A percentile compares a stretch with the other conserved stretches of the same genome.
Conservation (phyloP, 2,329 filamentous ascomycete species). For the Rhinocladiella mackenziei region DNA sequence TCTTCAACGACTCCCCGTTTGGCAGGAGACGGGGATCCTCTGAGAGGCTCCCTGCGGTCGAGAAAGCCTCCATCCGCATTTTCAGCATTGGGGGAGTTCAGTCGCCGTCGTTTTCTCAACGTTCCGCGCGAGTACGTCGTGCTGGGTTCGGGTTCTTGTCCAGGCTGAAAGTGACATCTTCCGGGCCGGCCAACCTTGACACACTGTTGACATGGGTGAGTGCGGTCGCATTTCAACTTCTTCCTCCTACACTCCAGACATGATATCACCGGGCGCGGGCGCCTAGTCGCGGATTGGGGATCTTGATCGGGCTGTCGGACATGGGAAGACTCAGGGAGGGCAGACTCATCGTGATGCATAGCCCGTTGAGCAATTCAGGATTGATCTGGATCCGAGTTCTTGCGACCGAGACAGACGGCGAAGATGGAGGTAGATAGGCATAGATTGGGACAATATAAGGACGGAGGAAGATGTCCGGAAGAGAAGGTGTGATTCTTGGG, state of each 20-base stretch:
- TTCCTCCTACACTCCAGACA: constrained; percentile 45
- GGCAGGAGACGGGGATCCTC: neutral
- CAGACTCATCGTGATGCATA: too few relatives aligned
- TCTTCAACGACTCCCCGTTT: constrained; percentile 18
- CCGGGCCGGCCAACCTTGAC: constrained; percentile 32
- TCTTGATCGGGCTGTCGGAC: neutral
- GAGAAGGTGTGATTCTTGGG: too few relatives aligned
- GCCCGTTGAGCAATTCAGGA: too few relatives aligned
- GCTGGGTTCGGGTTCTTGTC: constrained; percentile 24
- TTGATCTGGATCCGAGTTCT: too few relatives aligned
- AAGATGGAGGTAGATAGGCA: too few relatives aligned
- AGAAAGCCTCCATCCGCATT: neutral
- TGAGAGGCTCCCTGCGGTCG: neutral
- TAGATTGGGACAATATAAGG: too few relatives aligned
- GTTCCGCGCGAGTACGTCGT: neutral
- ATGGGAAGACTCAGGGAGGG: too few relatives aligned
- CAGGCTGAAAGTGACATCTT: constrained; percentile 24
- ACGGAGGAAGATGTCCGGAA: too few relatives aligned
- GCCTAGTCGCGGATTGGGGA: constrained; percentile 7
- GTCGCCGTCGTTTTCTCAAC: constrained; percentile 15
- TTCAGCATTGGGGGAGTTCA: neutral
- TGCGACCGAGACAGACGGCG: too few relatives aligned
- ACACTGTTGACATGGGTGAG: constrained; percentile 51
- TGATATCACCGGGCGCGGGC: constrained; percentile 32
- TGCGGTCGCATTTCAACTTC: constrained; percentile 54